These are phyloP conservation scores for Insectozyma bohioensis DNA, from an alignment of 1,139 yeast genomes.

Conservation along the genomic window DNA sequence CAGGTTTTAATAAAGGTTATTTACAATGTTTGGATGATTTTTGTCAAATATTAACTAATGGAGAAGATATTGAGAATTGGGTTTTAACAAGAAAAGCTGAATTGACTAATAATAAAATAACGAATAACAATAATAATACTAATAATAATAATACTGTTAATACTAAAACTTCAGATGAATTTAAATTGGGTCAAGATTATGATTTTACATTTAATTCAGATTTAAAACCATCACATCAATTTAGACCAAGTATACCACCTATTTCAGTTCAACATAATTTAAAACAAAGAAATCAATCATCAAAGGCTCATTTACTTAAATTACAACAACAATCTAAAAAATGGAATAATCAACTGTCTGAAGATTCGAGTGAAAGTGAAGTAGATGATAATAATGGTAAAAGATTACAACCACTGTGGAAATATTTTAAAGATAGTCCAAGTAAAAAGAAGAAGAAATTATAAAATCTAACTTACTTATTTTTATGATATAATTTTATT, in stretches of 20 bases:
- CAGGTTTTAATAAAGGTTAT: constrained; percentile 53
- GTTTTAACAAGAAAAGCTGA: constrained; percentile 40
- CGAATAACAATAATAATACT: no score
- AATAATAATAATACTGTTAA: no score
- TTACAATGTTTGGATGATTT: constrained; percentile 57
- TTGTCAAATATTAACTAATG: constrained; percentile 43
- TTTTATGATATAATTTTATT: not conserved
- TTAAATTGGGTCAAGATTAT: constrained; percentile 32
- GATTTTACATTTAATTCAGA: constrained; percentile 37
- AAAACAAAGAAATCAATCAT: constrained; percentile 14
- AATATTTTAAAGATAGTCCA: constrained; percentile 10
- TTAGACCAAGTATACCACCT: constrained; percentile 48
- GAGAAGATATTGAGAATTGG: constrained; percentile 55
- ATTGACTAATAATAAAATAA: constrained; percentile 5
- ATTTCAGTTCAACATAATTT: constrained; percentile 36
- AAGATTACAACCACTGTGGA: constrained; percentile 5
- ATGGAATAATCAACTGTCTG: constrained; percentile 4
- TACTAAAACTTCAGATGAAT: constrained; percentile 6
- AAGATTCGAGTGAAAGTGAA: constrained; percentile 14
- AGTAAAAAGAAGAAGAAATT: constrained; percentile 12
- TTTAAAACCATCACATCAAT: constrained; percentile 33
- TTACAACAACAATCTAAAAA: constrained; percentile 10
- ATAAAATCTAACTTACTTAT: not conserved
- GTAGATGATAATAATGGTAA: constrained; percentile 4
- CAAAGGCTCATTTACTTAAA: constrained; percentile 7